Percentiles rank a stretch among this genome's conserved stretches.
Evolutionary conservation across 1,139 yeast genomes (phyloP).

Genomic region (Candida sanyaensis): DNA sequence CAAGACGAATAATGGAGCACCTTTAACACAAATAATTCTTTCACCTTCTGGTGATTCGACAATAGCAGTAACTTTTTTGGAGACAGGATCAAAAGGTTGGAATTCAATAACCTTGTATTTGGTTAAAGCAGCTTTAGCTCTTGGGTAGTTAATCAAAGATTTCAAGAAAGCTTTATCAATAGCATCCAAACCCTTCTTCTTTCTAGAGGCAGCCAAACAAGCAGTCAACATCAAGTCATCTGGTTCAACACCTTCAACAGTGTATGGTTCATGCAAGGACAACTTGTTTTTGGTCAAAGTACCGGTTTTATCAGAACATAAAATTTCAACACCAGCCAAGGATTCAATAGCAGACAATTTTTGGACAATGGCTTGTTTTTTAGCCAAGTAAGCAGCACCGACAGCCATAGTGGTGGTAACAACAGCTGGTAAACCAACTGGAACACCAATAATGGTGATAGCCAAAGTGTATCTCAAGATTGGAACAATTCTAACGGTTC

Average conservation of each 20-base stretch:
- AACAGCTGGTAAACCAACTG: slow-evolving; percentile 99
- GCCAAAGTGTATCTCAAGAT: slow-evolving; percentile 95
- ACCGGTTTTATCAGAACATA: slow-evolving; percentile 99
- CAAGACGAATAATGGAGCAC: slow-evolving; percentile 94
- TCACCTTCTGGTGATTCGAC: slow-evolving; percentile 97
- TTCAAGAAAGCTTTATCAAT: slow-evolving; percentile 97
- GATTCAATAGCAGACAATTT: slow-evolving; percentile 98
- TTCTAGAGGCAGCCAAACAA: slow-evolving; percentile 97
- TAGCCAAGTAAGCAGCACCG: slow-evolving; percentile 99
- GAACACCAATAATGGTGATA: slow-evolving; percentile 98
- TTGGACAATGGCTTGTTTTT: slow-evolving; percentile 98
- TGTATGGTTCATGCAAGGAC: slow-evolving; percentile 97
- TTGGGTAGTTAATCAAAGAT: slow-evolving; percentile 82
- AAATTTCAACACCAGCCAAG: slow-evolving; percentile 97
- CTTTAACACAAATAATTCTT: slow-evolving; percentile 94
- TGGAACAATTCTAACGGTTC: slow-evolving; percentile 84
- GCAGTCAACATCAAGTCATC: slow-evolving; percentile 98
- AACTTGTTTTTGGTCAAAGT: slow-evolving; percentile 97
- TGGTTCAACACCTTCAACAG: slow-evolving; percentile 98
- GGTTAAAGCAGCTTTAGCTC: slow-evolving; percentile 93
- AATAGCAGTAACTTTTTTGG: slow-evolving; percentile 93
- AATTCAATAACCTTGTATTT: slow-evolving; percentile 94
- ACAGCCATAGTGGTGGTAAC: slow-evolving; percentile 99
- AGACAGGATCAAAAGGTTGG: slow-evolving; percentile 98
- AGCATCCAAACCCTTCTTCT: slow-evolving; percentile 98